Conservation (phyloP, 2,329 filamentous ascomycete genomes). For the Monilinia aucupariae region DNA sequence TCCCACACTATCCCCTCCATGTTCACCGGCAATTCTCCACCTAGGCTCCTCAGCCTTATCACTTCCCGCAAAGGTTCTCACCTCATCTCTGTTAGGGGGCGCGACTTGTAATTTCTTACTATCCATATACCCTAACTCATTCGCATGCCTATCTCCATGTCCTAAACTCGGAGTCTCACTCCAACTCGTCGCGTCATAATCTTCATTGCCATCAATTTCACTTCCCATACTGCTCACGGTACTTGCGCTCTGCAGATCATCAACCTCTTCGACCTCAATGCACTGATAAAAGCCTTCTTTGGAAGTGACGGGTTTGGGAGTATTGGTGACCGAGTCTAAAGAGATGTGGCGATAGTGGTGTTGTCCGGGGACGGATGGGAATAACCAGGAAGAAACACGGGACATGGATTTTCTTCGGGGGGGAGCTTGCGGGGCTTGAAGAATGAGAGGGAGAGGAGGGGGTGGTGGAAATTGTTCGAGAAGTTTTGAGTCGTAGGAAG, state of each 20-base stretch:
- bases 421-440: constrained; percentile 46
- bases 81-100: not conserved
- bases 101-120: constrained; percentile 5
- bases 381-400: constrained; percentile 55
- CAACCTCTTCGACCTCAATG: constrained; percentile 34
- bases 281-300: constrained; percentile 56
- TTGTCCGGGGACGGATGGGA: constrained; percentile 33
- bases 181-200: constrained; percentile 15
- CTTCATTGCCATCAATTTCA: constrained; percentile 9
- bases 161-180: constrained; percentile 11
- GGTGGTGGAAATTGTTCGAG: constrained; percentile 31
- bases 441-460: constrained; percentile 53
- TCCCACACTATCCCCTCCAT: constrained; percentile 39
- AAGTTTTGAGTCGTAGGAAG: constrained; percentile 8
- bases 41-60: constrained; percentile 37
- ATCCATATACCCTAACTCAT: not conserved
- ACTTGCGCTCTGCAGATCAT: not conserved
- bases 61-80: constrained; percentile 31
- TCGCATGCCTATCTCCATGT: not conserved
- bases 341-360: constrained; percentile 39
- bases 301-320: constrained; percentile 46
- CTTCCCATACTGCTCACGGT: constrained; percentile 1
- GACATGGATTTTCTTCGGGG: constrained; percentile 64
- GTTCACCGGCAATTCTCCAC: constrained; percentile 26
- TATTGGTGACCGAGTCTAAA: constrained; percentile 50